phyloP scores from a whole-genome alignment of 1,284 basidiomycete species.

The Meripilus lineatus region DNA sequence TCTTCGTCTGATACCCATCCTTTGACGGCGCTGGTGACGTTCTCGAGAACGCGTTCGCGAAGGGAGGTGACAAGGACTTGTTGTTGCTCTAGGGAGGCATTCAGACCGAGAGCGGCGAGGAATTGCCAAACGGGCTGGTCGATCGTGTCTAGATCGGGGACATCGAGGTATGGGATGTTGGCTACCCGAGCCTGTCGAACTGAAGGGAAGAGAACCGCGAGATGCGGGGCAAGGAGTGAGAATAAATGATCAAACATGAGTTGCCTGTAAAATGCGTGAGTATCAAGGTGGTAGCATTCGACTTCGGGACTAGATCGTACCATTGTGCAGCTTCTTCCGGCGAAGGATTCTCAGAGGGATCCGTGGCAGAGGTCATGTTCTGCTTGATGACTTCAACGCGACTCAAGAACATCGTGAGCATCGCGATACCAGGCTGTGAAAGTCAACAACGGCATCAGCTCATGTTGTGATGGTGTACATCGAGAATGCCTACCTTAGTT shows the following conservation, averaged over 20 bases:
- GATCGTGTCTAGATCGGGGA: conserved; percentile 56
- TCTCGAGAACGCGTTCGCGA: conserved; percentile 90
- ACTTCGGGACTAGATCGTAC: conserved; percentile 37
- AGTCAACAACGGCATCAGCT: conserved; percentile 7
- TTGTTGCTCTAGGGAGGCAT: conserved; percentile 81
- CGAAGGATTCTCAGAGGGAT: conserved; percentile 52
- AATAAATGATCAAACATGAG: conserved; percentile 84
- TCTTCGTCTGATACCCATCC: conserved; percentile 69
- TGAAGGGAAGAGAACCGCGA: conserved; percentile 87
- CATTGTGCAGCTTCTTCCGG: conserved; percentile 82
- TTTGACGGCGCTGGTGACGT: conserved; percentile 73
- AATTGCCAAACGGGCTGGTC: conserved; percentile 95
- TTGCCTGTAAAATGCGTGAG: conserved; percentile 48
- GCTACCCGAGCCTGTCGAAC: conserved; percentile 58
- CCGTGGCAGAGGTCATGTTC: conserved; percentile 45
- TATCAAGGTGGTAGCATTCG: conserved; percentile 8
- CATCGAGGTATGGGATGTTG: conserved; percentile 27
- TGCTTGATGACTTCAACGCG: conserved; percentile 90
- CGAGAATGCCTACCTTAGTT: conserved; percentile 58
- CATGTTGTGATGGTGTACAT: conserved; percentile 6
- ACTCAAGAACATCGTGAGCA: conserved; percentile 90
- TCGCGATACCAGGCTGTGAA: conserved; percentile 81
- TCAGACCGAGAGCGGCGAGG: conserved; percentile 84
- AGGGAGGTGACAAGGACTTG: conserved; percentile 82
- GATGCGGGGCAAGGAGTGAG: conserved; percentile 68